Evolutionary conservation across 768 basidiomycete genomes (phyloP), one percentile per base, ranked within the genome.

Genomic region (Rhizopogon vinicolor): DNA sequence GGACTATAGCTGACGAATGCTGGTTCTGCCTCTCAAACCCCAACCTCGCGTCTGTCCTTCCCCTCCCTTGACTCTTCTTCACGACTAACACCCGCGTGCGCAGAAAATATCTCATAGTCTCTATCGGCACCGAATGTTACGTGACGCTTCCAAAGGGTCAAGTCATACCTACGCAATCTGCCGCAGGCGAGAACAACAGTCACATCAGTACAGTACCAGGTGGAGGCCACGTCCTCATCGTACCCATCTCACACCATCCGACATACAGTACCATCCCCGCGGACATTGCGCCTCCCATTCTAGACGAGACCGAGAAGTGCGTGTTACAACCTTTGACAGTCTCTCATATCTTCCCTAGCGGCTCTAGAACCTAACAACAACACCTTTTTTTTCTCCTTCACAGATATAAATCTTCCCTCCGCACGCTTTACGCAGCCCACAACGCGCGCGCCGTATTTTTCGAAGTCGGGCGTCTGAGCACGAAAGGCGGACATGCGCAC

Each of bases 21-120:
- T 98, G 96, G 96, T 98, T 99, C 75, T 99, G 97, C 69, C 71
- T 99, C 52, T 95, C 93, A 41, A 98, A 98, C 66, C 95, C 96
- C 1, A 86, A 84, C 61, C 77, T 98, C 40, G 87, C 91, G 86
- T 92, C 65, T 59, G 88, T 79, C 22, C 40, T 37, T 37, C 35
- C 35, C 29, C 18, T 49, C 18, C 42, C 22, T 52, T 49, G 22
- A 1, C 10, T 53, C 2, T 28, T 52, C 35, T 37, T 35, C 18
- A 40, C 41, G 22, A 50, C 28, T 54, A 39, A 52, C 41, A 25
- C 50, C 18, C 22, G 33, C 52, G 48, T 31, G 14, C 18, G 29
- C 59, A 95, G 92, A 55, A 99, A 98, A 74, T 92, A 98, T 65
- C 83, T 98, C 59, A 95, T 99, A 59, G 91, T 94, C 33, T 86